Evolutionary conservation across 2,329 filamentous ascomycete species (phyloP), one percentile per base, ranked within the genome.

Genomic region (Cercospora sp.): DNA sequence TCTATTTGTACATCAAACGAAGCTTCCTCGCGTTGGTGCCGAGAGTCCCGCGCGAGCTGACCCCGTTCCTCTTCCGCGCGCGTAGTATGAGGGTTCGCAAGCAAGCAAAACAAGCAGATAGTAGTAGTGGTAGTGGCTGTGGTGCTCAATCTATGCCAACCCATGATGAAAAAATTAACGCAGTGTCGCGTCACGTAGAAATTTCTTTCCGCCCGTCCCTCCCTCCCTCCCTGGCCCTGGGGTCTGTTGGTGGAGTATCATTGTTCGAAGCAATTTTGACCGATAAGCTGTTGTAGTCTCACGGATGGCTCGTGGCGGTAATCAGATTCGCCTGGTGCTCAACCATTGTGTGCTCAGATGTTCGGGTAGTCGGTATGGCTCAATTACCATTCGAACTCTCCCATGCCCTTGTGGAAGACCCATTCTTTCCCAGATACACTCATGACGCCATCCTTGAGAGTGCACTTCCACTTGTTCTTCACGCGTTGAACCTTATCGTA

Each of bases 401-500:
- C 95, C 57, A 91, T 93, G 26, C 94, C 95, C 82, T 98, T 98
- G 85, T 97, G 93, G 83, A 99, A 99, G 72, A 99, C 91, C 78
- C 81, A 90, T 86, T 99, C 95, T 81, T 92, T 97, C 74, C 93
- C 92, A 73, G 94, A 94, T 43, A 97, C 93, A 55, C 92, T 97
- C 73, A 99, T 85, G 18, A 99, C 92, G 21, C 95, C 95, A 77
- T 99, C 95, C 83, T 98, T 98, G 71, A 99, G 88, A 1, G 93
- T 94, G 82, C 95, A 99, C 91, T 99, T 99, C 91, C 91, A 82
- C 76, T 79, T 99, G 83, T 98, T 99, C 89, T 99, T 99, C 76
- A 98, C 95, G 59, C 95, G 88, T 82, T 98, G 94, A 9, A 99
- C 95, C 84, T 99, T 99, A 84, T 99, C 95, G 79, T 99, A 99